Percentiles rank a stretch among this genome's conserved stretches.
These are phyloP conservation scores for Fraxinus greggii DNA, from an alignment of 305 asterid species.

Conservation along the genomic window DNA sequence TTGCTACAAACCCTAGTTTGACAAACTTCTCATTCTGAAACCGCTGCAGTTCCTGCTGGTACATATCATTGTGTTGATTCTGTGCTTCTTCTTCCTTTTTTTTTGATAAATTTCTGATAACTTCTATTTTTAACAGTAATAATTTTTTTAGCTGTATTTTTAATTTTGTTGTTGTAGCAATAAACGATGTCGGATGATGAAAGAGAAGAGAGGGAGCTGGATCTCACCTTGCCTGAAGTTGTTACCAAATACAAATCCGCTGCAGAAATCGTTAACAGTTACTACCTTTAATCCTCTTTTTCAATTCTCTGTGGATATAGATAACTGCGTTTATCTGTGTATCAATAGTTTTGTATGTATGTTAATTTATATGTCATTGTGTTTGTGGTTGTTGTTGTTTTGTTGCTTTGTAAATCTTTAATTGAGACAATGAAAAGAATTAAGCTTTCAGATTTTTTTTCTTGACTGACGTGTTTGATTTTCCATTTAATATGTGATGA, in stretches of 20 bases:
- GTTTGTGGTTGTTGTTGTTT: background rate
- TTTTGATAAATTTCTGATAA: background rate
- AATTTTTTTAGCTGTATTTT: background rate
- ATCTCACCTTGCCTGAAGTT: constrained; percentile 63
- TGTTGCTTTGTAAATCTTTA: background rate
- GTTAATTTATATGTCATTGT: background rate
- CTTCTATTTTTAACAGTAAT: background rate
- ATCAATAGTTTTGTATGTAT: background rate
- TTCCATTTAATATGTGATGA: background rate
- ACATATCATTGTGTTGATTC: background rate
- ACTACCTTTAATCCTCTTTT: background rate
- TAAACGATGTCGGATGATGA: constrained; percentile 63
- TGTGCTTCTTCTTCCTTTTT: background rate
- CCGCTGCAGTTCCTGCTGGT: background rate
- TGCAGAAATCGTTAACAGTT: constrained; percentile 68
- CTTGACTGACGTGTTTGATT: background rate
- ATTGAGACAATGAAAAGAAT: background rate
- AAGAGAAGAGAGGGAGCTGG: constrained; percentile 72
- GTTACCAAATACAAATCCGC: constrained; percentile 72
- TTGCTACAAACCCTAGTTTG: background rate
- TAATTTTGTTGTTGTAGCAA: background rate
- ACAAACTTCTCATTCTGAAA: background rate
- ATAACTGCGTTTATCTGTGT: background rate
- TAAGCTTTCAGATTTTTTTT: background rate
- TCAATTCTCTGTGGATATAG: background rate